Evolutionary conservation across 257 asterid species (phyloP).

Genomic region (Scutellaria minor): DNA sequence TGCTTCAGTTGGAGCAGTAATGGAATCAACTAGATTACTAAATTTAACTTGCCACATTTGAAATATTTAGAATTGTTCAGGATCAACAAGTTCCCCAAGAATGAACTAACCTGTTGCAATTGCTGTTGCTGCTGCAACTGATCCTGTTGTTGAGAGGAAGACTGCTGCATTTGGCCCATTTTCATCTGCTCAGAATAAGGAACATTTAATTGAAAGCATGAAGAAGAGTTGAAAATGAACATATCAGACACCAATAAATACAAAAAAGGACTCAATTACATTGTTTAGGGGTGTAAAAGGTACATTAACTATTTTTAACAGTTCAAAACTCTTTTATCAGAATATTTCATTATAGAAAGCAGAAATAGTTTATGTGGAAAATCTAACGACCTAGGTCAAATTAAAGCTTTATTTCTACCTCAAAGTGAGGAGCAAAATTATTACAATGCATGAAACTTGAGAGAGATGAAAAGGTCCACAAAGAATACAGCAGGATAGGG

Average conservation of each 20-base stretch:
- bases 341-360: not conserved
- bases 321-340: not conserved
- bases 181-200: constrained; percentile 51
- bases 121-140: constrained; percentile 57
- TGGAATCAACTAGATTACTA: constrained; percentile 14
- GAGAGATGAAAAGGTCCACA: not conserved
- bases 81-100: constrained; percentile 24
- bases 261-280: constrained; percentile 7
- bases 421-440: constrained; percentile 11
- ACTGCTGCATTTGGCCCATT: constrained; percentile 61
- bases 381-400: not conserved
- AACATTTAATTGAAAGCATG: constrained; percentile 30
- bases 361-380: not conserved
- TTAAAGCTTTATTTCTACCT: not conserved
- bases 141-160: constrained; percentile 67
- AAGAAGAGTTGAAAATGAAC: not conserved
- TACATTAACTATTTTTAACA: constrained; percentile 4
- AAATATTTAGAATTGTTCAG: constrained; percentile 22
- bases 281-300: constrained; percentile 8
- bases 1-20: constrained; percentile 7
- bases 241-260: not conserved
- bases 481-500: not conserved
- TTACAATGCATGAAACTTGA: not conserved
- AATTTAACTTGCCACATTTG: not conserved
- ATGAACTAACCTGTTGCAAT: constrained; percentile 57